These are phyloP conservation scores for Lentinula lateritia DNA, from an alignment of 768 basidiomycete species.

Conservation along the genomic window DNA sequence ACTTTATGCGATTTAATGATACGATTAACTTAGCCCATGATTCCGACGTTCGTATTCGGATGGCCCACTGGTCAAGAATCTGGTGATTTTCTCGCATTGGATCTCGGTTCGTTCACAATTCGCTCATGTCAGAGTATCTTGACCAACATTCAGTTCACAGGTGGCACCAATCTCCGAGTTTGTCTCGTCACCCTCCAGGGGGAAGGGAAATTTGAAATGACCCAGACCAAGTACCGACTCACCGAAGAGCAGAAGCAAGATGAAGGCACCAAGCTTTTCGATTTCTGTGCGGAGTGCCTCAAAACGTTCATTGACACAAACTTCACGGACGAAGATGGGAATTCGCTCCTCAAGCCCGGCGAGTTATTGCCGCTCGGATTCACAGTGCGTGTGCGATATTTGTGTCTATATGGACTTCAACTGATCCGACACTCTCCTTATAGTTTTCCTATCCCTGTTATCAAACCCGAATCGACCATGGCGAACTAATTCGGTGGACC, in stretches of 20 bases:
- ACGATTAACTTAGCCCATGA: constrained; percentile 66
- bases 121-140: not conserved
- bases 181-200: constrained; percentile 93
- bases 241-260: constrained; percentile 98
- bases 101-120: constrained; percentile 58
- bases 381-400: constrained; percentile 57
- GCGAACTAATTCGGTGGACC: constrained; percentile 96
- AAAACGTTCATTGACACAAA: constrained; percentile 84
- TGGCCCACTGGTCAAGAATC: constrained; percentile 90
- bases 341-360: constrained; percentile 43
- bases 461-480: constrained; percentile 93
- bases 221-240: constrained; percentile 95
- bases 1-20: not conserved
- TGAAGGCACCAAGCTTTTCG: constrained; percentile 92
- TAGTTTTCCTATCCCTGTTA: constrained; percentile 97
- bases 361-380: constrained; percentile 81
- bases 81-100: constrained; percentile 87
- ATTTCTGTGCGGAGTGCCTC: constrained; percentile 94
- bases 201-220: constrained; percentile 94
- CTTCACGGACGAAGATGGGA: constrained; percentile 42
- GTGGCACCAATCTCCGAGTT: constrained; percentile 96
- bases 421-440: not conserved
- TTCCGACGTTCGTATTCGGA: constrained; percentile 94
- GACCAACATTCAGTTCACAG: constrained; percentile 25
- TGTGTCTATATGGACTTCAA: not conserved